These are phyloP conservation scores for Chloranthus sessilifolius DNA, from an alignment of 164 flowering plant species.

Conservation along the genomic window DNA sequence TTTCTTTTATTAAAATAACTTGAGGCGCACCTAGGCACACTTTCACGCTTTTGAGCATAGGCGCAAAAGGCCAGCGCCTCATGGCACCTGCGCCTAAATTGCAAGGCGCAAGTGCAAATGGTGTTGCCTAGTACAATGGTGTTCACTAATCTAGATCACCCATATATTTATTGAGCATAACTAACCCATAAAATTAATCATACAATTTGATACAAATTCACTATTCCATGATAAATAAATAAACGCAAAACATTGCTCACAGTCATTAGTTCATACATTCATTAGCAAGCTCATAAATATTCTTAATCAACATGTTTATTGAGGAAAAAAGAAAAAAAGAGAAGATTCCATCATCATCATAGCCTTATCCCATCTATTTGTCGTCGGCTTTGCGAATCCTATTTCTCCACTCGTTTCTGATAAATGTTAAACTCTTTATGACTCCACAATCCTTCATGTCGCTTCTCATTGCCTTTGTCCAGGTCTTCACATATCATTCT, in stretches of 20 bases:
- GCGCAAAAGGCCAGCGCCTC: too few relatives aligned
- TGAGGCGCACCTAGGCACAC: too few relatives aligned
- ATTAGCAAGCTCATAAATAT: neutral
- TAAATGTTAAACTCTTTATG: neutral
- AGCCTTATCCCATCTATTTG: neutral
- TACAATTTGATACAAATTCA: neutral
- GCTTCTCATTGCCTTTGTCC: neutral
- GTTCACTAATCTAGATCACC: too few relatives aligned
- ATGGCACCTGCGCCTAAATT: too few relatives aligned
- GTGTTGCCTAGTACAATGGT: too few relatives aligned
- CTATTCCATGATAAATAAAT: neutral
- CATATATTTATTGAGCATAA: neutral
- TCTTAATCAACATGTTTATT: neutral
- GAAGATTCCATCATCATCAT: neutral
- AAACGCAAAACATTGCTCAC: neutral
- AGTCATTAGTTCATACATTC: neutral
- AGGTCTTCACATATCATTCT: neutral
- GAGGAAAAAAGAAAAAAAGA: neutral
- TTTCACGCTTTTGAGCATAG: too few relatives aligned
- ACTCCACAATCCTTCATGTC: neutral
- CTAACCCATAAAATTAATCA: neutral
- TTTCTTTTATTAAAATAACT: too few relatives aligned
- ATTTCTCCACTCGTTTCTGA: neutral
- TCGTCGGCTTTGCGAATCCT: neutral
- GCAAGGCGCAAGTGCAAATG: too few relatives aligned